Evolutionary conservation across 495 filamentous ascomycete species (phyloP), one percentile per base, ranked within the genome.

Genomic region (Physcia stellaris): DNA sequence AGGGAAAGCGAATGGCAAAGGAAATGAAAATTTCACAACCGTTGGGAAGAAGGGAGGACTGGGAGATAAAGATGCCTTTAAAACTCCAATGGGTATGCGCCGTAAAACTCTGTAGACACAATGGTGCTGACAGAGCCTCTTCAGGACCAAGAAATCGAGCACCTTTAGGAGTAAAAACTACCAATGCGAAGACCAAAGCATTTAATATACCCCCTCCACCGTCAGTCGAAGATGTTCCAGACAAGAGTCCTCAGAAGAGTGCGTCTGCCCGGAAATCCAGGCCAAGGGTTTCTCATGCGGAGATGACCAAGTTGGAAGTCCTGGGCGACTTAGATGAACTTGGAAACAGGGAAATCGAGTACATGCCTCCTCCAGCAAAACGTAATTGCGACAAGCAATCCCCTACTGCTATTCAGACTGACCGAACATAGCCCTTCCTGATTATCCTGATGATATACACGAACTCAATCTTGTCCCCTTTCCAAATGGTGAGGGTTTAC

Each of bases 131-230:
- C 13, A 30, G 40, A 34, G 30, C 62, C 64, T 18, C 16, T 35
- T 18, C 41, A 83, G 81, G 69, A 31, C 70, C 77, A 32, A 73
- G 75, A 28, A 80, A 69, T 32, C 77, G 86, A 43, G 86, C 90
- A 27, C 79, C 83, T 3, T 60, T 95, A 35, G 92, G 92, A 26
- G 70, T 78, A 64, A 99, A 99, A 59, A 96, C 88, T 0, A 95
- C 90, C 30, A 99, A 99, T 59, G 83, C 81, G 28, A 95, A 90
- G 63, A 70, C 82, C 36, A 82, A 68, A 50, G 69, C 69, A 4
- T 68, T 77, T 26, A 75, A 79, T 47, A 84, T 74, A 4, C 75
- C 76, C 1, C 71, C 62, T 20, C 65, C 66, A 7, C 59, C 61
- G 26, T 46, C 50, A 23, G 62, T 57, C 27, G 60, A 56, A n/a